A percentile compares a stretch with the other conserved stretches of the same genome.
These are phyloP conservation scores for Hypoxylon trugodes DNA, from an alignment of 495 filamentous ascomycete species.

Conservation along the genomic window DNA sequence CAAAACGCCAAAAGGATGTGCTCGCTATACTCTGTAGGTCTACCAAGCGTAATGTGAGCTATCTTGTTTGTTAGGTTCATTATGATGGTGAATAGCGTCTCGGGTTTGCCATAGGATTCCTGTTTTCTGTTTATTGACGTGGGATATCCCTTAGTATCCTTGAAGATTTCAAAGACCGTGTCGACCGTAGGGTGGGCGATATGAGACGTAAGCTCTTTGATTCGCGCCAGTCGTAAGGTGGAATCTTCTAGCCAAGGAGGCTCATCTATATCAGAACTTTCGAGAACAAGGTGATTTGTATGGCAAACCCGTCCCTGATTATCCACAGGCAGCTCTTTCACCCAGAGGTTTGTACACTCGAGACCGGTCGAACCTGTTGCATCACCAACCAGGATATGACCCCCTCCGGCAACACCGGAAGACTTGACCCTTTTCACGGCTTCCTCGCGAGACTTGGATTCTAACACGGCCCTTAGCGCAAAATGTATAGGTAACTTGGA, in stretches of 20 bases:
- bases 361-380: conserved; percentile 60
- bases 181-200: conserved; percentile 34
- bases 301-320: conserved; percentile 61
- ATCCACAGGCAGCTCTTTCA: conserved; percentile 60
- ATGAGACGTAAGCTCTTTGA: conserved; percentile 51
- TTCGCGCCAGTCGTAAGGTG: conserved; percentile 55
- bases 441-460: conserved; percentile 59
- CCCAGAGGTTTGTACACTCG: conserved; percentile 65
- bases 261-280: conserved; percentile 52
- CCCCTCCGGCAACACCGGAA: conserved; percentile 66
- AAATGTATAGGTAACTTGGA: conserved; percentile 69
- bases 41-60: conserved; percentile 52
- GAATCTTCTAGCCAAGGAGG: conserved; percentile 65
- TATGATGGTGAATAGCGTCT: conserved; percentile 58
- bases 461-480: conserved; percentile 66
- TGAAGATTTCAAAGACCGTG: conserved; percentile 29
- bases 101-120: conserved; percentile 23
- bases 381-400: conserved; percentile 70
- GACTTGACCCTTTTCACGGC: conserved; percentile 61
- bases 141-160: conserved; percentile 38
- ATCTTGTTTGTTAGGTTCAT: conserved; percentile 54
- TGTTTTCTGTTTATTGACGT: conserved; percentile 39
- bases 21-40: conserved; percentile 47
- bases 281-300: conserved; percentile 67
- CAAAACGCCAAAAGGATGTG: conserved; percentile 27